Evolutionary conservation across 2,329 filamentous ascomycete species (phyloP), one percentile per base, ranked within the genome.

Genomic region (Penicillium rolfsii): DNA sequence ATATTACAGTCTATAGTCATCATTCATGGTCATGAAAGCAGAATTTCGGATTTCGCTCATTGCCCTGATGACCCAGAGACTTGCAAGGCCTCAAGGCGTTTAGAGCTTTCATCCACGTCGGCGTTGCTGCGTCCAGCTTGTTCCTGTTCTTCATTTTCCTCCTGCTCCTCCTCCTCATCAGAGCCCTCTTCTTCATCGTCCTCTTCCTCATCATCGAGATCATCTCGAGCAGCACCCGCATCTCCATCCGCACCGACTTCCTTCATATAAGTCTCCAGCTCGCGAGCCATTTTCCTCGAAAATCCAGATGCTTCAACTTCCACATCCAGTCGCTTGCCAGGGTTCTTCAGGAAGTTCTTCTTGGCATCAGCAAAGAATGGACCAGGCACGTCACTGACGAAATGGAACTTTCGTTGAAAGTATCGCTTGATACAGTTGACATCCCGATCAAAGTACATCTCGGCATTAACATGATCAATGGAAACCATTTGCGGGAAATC

Each of bases 401-500:
- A 99, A 67, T 92, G 89, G 76, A 97, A 99, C 33, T 92, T 87
- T 24, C 93, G 85, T 72, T 91, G 84, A 73, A 99, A 99, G 76
- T 96, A 99, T 35, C 91, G 87, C 80, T 97, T 98, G 71, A 99
- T 89, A 77, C 96, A 99, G 64, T 91, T 88, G 14, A 99, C 93
- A 70, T 99, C 95, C 65, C 95, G 89, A 74, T 98, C 91, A 76
- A 99, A 99, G 78, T 99, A 98, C 86, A 93, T 96, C 73, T 97
- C 90, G 19, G 95, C 96, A 72, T 99, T 97, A 38, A 83, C 79
- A 73, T 99, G 95, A 68, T 97, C 92, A 74, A 97, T 92, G 0
- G 94, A 98, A 2, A 99, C 87, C 90, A 97, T 98, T 75, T 99
- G 95, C 0, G 95, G 95, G 73, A 99, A 99, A 79, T 99, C 96